Percentiles rank a stretch among this genome's conserved stretches.
Evolutionary conservation across 768 basidiomycete species (phyloP).

Genomic region (Filobasidium wieringae): DNA sequence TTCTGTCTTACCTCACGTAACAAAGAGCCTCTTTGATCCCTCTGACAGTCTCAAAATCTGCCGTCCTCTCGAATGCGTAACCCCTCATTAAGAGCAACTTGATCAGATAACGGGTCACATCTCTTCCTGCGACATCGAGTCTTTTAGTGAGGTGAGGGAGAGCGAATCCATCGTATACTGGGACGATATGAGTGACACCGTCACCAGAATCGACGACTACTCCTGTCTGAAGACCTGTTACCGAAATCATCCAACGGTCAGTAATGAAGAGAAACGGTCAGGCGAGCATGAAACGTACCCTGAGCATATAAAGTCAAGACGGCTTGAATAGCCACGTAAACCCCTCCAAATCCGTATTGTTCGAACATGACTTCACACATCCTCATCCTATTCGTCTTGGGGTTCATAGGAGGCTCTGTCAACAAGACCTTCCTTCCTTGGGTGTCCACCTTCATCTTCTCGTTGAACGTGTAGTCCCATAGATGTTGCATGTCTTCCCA

Average conservation of each 20-base stretch:
- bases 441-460: conserved; percentile 83
- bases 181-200: conserved; percentile 97
- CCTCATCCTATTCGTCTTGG: conserved; percentile 74
- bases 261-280: no score
- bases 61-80: conserved; percentile 99
- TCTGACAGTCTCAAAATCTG: conserved; percentile 96
- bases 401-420: conserved; percentile 99
- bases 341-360: conserved; percentile 87
- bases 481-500: conserved; percentile 99
- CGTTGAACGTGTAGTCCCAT: conserved; percentile 97
- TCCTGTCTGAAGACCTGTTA: conserved; percentile 89
- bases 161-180: conserved; percentile 93
- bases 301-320: conserved; percentile 97
- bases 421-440: conserved; percentile 76
- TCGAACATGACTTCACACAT: conserved; percentile 99
- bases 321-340: conserved; percentile 97
- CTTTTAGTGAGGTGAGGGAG: conserved; percentile 89
- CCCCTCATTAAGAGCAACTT: conserved; percentile 99
- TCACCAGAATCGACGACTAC: conserved; percentile 99
- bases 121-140: conserved; percentile 92
- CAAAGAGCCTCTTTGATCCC: conserved; percentile 99
- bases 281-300: conserved; percentile 49
- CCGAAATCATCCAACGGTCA: no score
- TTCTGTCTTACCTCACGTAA: conserved; percentile 72
- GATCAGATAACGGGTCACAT: conserved; percentile 97